Conservation (phyloP, 495 filamentous ascomycete genomes). For the Hypoxylon lienhwacheense region DNA sequence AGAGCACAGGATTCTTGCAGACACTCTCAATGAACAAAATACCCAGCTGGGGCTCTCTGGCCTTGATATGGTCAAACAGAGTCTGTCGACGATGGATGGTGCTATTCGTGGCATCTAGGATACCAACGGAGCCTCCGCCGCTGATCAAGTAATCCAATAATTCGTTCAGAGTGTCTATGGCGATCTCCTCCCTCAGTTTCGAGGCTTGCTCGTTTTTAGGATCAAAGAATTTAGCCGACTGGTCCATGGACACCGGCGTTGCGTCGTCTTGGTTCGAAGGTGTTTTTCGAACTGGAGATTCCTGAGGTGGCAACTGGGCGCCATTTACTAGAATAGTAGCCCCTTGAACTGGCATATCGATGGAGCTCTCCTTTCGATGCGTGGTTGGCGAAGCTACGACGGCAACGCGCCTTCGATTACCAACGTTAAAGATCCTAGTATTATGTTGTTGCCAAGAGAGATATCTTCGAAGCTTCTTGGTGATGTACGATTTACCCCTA, state of each 20-base stretch:
- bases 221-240: slow-evolving; percentile 93
- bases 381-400: slow-evolving; percentile 46
- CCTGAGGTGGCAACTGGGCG: slow-evolving; percentile 32
- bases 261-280: slow-evolving; percentile 11
- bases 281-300: slow-evolving; percentile 35
- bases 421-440: slow-evolving; percentile 94
- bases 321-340: slow-evolving; percentile 55
- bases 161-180: slow-evolving; percentile 89
- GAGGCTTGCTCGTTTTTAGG: slow-evolving; percentile 82
- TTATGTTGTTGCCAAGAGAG: slow-evolving; percentile 97
- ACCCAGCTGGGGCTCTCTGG: slow-evolving; percentile 81
- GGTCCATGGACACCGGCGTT: slow-evolving; percentile 65
- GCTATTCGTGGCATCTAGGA: slow-evolving; percentile 96
- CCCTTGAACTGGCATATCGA: slow-evolving; percentile 46
- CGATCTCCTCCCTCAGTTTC: slow-evolving; percentile 84
- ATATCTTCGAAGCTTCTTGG: slow-evolving; percentile 94
- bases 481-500: slow-evolving; percentile 95
- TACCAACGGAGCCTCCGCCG: slow-evolving; percentile 88
- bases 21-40: slow-evolving; percentile 93
- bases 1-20: slow-evolving; percentile 77
- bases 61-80: slow-evolving; percentile 78
- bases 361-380: slow-evolving; percentile 28
- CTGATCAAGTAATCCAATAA: slow-evolving; percentile 83
- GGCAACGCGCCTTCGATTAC: slow-evolving; percentile 81
- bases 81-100: slow-evolving; percentile 81